These are phyloP conservation scores for Kwoniella mangroviensis DNA, from an alignment of 768 basidiomycete genomes.

Conservation along the genomic window DNA sequence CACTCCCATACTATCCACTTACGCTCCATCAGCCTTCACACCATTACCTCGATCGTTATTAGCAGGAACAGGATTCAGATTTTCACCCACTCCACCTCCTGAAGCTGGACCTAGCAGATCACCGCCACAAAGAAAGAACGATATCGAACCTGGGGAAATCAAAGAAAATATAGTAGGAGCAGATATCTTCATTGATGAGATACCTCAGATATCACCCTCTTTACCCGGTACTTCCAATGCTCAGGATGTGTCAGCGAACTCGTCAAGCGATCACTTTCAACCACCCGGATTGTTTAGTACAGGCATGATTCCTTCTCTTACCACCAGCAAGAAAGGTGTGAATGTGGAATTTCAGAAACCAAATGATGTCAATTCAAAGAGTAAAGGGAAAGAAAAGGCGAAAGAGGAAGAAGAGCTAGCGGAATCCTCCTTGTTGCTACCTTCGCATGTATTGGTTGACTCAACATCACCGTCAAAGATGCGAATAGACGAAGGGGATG, in stretches of 20 bases:
- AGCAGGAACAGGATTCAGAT: neutral
- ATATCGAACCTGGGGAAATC: conserved; percentile 3
- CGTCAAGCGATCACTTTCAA: conserved; percentile 23
- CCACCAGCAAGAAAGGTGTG: neutral
- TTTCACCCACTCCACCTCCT: conserved; percentile 10
- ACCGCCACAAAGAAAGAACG: neutral
- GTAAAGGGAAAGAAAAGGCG: conserved; percentile 8
- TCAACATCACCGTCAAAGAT: conserved; percentile 2
- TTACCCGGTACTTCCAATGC: conserved; percentile 4
- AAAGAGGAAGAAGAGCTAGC: neutral
- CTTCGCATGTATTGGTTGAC: conserved; percentile 40
- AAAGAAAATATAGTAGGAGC: neutral
- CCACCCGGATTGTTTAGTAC: conserved; percentile 30
- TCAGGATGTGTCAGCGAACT: neutral
- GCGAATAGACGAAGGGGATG: conserved; percentile 10
- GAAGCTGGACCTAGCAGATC: conserved; percentile 11
- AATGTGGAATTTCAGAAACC: conserved; percentile 15
- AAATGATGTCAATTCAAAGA: conserved; percentile 5
- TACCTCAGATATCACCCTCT: conserved; percentile 10
- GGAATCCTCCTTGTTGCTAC: conserved; percentile 29
- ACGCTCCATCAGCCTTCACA: conserved; percentile 18
- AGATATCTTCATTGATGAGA: conserved; percentile 27
- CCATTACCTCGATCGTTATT: conserved; percentile 28
- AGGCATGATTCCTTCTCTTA: conserved; percentile 20
- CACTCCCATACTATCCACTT: conserved; percentile 1